Conservation (phyloP, 768 basidiomycete genomes). For the Mycena indigotica region DNA sequence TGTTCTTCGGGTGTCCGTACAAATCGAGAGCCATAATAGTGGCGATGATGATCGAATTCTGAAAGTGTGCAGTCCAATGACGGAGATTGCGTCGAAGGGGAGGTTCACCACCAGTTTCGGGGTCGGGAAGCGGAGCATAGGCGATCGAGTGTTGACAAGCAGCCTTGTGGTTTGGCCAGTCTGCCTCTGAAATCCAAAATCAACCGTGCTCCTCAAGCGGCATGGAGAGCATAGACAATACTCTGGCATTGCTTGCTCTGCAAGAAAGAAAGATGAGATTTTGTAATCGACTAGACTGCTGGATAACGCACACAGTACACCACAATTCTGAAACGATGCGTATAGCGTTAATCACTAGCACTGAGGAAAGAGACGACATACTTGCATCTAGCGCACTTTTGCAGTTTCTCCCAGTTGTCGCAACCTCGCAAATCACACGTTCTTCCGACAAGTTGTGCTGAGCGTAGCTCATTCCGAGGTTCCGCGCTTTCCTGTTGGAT, state of each 20-base stretch:
- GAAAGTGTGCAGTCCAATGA: conserved; percentile 18
- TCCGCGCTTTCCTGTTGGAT: background rate
- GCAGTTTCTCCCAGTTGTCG: conserved; percentile 13
- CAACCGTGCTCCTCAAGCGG: no score
- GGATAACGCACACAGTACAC: conserved; percentile 23
- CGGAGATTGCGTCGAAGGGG: conserved; percentile 16
- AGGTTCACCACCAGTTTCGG: conserved; percentile 13
- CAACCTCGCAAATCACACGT: conserved; percentile 15
- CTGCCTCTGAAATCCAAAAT: conserved; percentile 12
- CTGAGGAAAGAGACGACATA: no score
- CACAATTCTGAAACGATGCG: conserved; percentile 6
- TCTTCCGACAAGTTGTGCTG: background rate
- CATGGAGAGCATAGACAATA: background rate
- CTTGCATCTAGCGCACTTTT: conserved; percentile 17
- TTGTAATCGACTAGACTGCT: background rate
- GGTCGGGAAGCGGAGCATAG: conserved; percentile 7
- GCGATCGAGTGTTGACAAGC: conserved; percentile 1
- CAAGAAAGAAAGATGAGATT: background rate
- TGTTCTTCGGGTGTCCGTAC: conserved; percentile 10
- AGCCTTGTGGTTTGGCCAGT: conserved; percentile 19
- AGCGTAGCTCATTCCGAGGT: background rate
- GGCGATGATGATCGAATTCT: conserved; percentile 14
- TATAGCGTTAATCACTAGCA: no score
- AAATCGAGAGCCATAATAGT: conserved; percentile 18
- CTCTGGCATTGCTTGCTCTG: conserved; percentile 12